These are phyloP conservation scores for Fusarium nurragi DNA, from an alignment of 2,329 filamentous ascomycete genomes.

Conservation along the genomic window DNA sequence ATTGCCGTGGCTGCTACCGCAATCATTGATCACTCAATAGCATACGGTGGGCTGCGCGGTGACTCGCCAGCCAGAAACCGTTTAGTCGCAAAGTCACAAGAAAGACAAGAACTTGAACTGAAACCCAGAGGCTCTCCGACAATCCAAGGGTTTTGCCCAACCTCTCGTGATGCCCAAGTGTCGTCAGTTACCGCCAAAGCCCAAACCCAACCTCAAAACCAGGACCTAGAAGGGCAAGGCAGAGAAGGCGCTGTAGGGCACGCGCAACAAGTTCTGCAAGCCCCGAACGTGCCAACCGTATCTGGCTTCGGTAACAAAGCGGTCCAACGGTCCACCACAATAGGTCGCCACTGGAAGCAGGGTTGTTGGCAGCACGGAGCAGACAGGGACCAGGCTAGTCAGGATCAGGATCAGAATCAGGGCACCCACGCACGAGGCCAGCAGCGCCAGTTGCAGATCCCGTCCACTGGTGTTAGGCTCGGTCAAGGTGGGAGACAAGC, in stretches of 20 bases:
- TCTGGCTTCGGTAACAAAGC: conserved; percentile 33
- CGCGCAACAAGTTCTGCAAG: conserved; percentile 23
- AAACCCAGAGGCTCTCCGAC: conserved; percentile 8
- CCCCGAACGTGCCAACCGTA: conserved; percentile 35
- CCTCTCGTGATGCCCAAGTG: conserved; percentile 32
- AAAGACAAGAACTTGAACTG: conserved; percentile 4
- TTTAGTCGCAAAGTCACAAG: conserved; percentile 29
- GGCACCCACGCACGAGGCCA: conserved; percentile 41
- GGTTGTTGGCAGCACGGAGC: conserved; percentile 32
- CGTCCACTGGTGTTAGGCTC: conserved; percentile 41
- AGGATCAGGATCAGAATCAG: conserved; percentile 37
- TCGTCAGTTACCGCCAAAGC: conserved; percentile 40
- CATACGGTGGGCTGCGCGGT: conserved; percentile 28
- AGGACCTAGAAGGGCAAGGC: conserved; percentile 24
- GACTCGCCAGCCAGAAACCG: conserved; percentile 39
- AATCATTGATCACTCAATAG: conserved; percentile 30
- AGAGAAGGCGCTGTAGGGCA: conserved; percentile 20
- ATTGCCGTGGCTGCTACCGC: conserved; percentile 18
- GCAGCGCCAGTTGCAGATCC: conserved; percentile 41
- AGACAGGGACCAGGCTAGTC: conserved; percentile 28
- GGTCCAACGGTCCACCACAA: conserved; percentile 43
- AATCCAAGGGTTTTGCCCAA: conserved; percentile 15
- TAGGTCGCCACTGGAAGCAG: conserved; percentile 35
- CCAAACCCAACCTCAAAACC: conserved; percentile 31
- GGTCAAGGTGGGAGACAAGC: conserved; percentile 42